Evolutionary conservation across 768 basidiomycete species (phyloP).

Genomic region (Suillus tomentosus): DNA sequence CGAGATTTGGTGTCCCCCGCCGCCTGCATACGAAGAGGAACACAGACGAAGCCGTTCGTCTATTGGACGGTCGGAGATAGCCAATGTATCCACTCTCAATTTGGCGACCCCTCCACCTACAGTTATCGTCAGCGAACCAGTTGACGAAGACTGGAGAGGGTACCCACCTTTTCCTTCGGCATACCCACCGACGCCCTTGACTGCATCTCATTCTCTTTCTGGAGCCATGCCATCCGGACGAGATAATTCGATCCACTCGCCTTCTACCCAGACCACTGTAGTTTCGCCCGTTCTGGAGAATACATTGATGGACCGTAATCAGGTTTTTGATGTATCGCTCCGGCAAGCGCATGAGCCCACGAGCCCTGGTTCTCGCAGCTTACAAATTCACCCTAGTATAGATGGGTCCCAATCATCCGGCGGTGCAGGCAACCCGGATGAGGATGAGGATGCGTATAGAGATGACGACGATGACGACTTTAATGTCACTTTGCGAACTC

Average conservation of each 20-base stretch:
- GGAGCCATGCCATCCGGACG: conserved; percentile 12
- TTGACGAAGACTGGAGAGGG: conserved; percentile 67
- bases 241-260: conserved; percentile 10
- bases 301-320: conserved; percentile 23
- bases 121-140: conserved; percentile 27
- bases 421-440: conserved; percentile 28
- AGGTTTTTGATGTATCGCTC: conserved; percentile 77
- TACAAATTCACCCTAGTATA: conserved; percentile 41
- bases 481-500: conserved; percentile 68
- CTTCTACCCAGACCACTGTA: conserved; percentile 20
- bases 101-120: conserved; percentile 6
- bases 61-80: conserved; percentile 18
- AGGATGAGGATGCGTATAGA: conserved; percentile 22
- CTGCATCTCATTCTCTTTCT: conserved; percentile 38
- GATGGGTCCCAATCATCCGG: conserved; percentile 19
- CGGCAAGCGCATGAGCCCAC: conserved; percentile 59
- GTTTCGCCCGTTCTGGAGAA: conserved; percentile 41
- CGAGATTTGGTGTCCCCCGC: conserved; percentile 65
- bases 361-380: conserved; percentile 57
- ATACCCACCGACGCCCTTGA: conserved; percentile 71
- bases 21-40: conserved; percentile 43
- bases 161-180: conserved; percentile 79
- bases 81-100: conserved; percentile 13
- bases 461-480: conserved; percentile 62
- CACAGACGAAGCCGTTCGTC: conserved; percentile 30